Conservation (phyloP, 1,139 yeast species). For the Casaregolazyma suthepensis region DNA sequence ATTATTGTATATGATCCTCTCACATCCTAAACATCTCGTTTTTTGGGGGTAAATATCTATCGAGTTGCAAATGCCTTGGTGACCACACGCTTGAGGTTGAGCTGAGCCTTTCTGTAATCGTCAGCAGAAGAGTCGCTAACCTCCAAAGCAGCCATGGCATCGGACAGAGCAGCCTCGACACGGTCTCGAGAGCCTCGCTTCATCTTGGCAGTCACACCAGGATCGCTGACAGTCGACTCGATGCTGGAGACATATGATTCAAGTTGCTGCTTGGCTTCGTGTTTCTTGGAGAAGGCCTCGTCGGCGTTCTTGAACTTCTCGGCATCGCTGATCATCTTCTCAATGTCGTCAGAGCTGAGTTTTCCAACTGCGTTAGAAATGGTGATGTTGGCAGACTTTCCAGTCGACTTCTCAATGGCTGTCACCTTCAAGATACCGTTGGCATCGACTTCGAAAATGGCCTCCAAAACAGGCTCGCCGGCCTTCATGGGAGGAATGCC, state of each 20-base stretch:
- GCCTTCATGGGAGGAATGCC: slow-evolving; percentile 99
- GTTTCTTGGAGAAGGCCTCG: slow-evolving; percentile 99
- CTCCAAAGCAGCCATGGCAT: slow-evolving; percentile 97
- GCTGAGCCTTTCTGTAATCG: slow-evolving; percentile 98
- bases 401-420: slow-evolving; percentile 98
- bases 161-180: slow-evolving; percentile 97
- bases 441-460: slow-evolving; percentile 99
- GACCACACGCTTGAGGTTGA: slow-evolving; percentile 97
- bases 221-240: slow-evolving; percentile 96
- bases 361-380: slow-evolving; percentile 99
- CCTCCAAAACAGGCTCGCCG: slow-evolving; percentile 99
- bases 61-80: slow-evolving; percentile 99
- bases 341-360: slow-evolving; percentile 95
- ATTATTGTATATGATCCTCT: neutral
- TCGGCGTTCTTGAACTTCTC: slow-evolving; percentile 98
- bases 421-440: slow-evolving; percentile 99
- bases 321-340: slow-evolving; percentile 98
- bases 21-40: neutral
- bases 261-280: slow-evolving; percentile 98
- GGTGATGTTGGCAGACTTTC: slow-evolving; percentile 98
- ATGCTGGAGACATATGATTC: slow-evolving; percentile 98
- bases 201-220: slow-evolving; percentile 95
- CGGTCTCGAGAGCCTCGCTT: slow-evolving; percentile 97
- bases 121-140: slow-evolving; percentile 95
- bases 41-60: slow-evolving; percentile 39